Evolutionary conservation across 257 asterid genomes (phyloP).

Genomic region (Prunella vulgaris): DNA sequence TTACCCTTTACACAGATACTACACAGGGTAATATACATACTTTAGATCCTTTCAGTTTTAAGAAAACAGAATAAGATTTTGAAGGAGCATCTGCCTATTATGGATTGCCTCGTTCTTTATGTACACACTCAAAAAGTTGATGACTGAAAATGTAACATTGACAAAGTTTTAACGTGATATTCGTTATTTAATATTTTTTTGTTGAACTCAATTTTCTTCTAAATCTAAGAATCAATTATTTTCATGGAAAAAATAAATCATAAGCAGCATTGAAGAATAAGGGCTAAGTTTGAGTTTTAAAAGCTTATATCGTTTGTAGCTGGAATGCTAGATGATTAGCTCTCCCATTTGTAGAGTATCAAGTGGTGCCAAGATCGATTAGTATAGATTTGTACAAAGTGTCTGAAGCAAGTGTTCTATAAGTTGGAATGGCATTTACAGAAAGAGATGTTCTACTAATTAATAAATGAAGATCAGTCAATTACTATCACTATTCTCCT

Average conservation of each 20-base stretch:
- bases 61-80: background rate
- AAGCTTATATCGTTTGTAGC: background rate
- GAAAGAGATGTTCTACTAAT: background rate
- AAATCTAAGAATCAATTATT: background rate
- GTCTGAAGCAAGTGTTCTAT: background rate
- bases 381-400: background rate
- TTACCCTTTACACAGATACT: conserved; percentile 7
- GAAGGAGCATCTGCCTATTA: background rate
- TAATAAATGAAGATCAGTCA: background rate
- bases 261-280: background rate
- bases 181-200: background rate
- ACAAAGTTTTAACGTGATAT: background rate
- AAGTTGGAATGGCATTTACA: background rate
- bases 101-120: background rate
- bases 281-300: background rate
- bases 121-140: background rate
- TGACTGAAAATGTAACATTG: background rate
- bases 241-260: background rate
- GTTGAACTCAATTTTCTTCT: background rate
- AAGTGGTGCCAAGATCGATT: background rate
- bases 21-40: background rate
- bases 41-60: conserved; percentile 5
- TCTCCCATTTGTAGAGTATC: background rate
- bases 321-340: background rate
- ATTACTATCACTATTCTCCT: background rate